phyloP scores from a whole-genome alignment of 1,284 basidiomycete species.

The Cutaneotrichosporon dermatis region DNA sequence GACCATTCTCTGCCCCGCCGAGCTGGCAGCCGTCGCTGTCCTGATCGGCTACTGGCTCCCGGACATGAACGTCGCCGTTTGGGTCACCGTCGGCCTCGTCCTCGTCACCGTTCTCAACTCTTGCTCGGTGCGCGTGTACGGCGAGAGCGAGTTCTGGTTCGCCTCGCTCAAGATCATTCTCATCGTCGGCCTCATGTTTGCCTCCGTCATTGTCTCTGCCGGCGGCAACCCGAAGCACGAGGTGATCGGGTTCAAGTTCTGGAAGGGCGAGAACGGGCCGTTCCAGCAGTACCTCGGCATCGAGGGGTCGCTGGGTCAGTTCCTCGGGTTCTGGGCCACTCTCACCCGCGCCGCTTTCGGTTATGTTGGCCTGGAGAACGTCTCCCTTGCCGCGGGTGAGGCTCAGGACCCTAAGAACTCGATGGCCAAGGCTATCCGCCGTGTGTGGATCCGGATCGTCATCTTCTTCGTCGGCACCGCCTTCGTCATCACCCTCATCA shows the following conservation, averaged over 20 bases:
- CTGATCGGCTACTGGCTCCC: conserved; percentile 69
- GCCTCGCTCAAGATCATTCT: conserved; percentile 72
- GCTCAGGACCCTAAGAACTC: conserved; percentile 63
- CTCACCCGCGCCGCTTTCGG: conserved; percentile 49
- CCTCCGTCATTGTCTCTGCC: conserved; percentile 60
- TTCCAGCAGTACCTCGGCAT: conserved; percentile 47
- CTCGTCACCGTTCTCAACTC: conserved; percentile 55
- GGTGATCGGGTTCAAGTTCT: conserved; percentile 50
- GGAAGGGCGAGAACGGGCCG: conserved; percentile 51
- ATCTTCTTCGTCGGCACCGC: conserved; percentile 62
- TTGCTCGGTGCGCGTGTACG: conserved; percentile 58
- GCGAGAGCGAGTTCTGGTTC: conserved; percentile 44
- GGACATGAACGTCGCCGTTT: conserved; percentile 59
- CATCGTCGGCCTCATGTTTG: conserved; percentile 56
- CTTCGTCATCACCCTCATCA: conserved; percentile 68
- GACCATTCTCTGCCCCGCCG: conserved; percentile 63
- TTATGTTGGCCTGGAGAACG: conserved; percentile 36
- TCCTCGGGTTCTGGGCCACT: conserved; percentile 55
- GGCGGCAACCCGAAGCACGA: conserved; percentile 49
- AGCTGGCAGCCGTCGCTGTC: conserved; percentile 69
- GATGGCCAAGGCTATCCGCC: conserved; percentile 67
- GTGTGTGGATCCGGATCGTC: conserved; percentile 70
- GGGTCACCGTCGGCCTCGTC: conserved; percentile 70
- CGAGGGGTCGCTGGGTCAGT: conserved; percentile 47
- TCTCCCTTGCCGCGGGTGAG: conserved; percentile 41